A percentile compares a stretch with the other conserved stretches of the same genome.
phyloP scores from a whole-genome alignment of 2,329 filamentous ascomycete species.

The Grosmannia huntii region DNA sequence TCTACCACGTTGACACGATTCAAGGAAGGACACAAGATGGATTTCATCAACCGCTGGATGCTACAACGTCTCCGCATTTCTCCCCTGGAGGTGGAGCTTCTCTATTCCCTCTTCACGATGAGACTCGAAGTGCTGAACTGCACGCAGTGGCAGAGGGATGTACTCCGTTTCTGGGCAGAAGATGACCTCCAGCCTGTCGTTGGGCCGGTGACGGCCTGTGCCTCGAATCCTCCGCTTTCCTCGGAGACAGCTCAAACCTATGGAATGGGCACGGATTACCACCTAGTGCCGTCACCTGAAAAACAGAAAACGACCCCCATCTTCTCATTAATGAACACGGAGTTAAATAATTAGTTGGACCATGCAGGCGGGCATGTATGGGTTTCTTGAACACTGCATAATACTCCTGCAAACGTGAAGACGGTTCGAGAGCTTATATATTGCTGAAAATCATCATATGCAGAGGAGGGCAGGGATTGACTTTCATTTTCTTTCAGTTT shows the following conservation, averaged over 20 bases:
- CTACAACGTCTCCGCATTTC: conserved; percentile 36
- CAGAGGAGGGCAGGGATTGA: too few relatives aligned
- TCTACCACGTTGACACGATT: conserved; percentile 26
- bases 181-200: conserved; percentile 15
- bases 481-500: too few relatives aligned
- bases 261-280: background rate
- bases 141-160: conserved; percentile 28
- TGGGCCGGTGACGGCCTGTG: background rate
- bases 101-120: conserved; percentile 25
- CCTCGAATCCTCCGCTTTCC: background rate
- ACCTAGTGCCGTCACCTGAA: too few relatives aligned
- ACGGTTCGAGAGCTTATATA: background rate
- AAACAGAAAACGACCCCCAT: too few relatives aligned
- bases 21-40: conserved; percentile 24
- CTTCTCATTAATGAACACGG: too few relatives aligned
- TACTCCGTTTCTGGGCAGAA: conserved; percentile 26
- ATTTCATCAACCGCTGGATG: conserved; percentile 40
- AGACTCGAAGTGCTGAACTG: conserved; percentile 20
- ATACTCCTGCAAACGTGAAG: background rate
- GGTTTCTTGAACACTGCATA: too few relatives aligned
- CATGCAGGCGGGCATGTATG: too few relatives aligned
- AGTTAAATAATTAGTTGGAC: too few relatives aligned
- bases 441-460: too few relatives aligned
- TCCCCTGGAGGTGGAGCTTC: conserved; percentile 29
- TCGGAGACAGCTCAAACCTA: too few relatives aligned